phyloP scores from a whole-genome alignment of 2,329 filamentous ascomycete genomes.

The Ceratocystis destructans region DNA sequence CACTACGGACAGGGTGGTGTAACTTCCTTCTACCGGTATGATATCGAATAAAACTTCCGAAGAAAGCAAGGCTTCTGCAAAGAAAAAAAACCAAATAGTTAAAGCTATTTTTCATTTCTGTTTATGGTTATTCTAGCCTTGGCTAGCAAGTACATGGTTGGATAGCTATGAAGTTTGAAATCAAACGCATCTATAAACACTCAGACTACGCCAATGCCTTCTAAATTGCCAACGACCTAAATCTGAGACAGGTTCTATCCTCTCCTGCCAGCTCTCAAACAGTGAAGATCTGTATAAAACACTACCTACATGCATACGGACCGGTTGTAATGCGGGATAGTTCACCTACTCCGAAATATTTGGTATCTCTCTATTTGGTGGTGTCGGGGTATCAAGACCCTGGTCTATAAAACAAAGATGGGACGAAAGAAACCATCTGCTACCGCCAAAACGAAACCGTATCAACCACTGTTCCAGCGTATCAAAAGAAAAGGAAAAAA shows the following conservation, averaged over 20 bases:
- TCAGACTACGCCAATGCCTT: no score
- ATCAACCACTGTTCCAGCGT: not conserved
- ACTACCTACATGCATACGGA: not conserved
- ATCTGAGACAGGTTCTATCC: not conserved
- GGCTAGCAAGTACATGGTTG: no score
- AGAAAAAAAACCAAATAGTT: not conserved
- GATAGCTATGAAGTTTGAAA: no score
- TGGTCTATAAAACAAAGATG: slow-evolving; percentile 11
- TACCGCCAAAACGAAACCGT: not conserved
- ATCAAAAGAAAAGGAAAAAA: not conserved
- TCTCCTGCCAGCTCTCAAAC: not conserved
- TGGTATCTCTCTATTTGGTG: not conserved
- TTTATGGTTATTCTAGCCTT: no score
- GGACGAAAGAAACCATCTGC: slow-evolving; percentile 1
- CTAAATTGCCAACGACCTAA: not conserved
- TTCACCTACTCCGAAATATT: not conserved
- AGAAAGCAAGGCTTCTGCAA: no score
- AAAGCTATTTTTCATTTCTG: not conserved
- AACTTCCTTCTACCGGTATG: not conserved
- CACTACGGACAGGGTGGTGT: not conserved
- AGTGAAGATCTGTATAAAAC: not conserved
- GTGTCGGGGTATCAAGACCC: not conserved
- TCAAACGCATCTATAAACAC: not conserved
- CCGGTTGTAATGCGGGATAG: not conserved
- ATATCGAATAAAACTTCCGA: no score